These are phyloP conservation scores for Auriculariales sp. DNA, from an alignment of 768 basidiomycete genomes.

Conservation along the genomic window DNA sequence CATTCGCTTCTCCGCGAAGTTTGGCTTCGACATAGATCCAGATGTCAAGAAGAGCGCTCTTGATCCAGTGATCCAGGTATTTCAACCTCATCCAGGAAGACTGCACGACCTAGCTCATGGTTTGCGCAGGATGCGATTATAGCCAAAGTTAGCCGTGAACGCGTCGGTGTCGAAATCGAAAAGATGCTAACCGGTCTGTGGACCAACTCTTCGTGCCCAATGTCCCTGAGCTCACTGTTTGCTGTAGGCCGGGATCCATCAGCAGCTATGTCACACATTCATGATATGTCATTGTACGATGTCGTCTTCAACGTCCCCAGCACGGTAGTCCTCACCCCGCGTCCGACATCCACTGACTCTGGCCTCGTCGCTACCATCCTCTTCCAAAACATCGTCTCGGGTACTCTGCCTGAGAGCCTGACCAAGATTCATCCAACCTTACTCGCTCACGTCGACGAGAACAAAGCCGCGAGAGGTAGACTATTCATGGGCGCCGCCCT, in stretches of 20 bases:
- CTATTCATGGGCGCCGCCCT: constrained; percentile 70
- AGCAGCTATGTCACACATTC: constrained; percentile 58
- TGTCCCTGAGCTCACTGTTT: constrained; percentile 1
- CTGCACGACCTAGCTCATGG: neutral
- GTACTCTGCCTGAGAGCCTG: neutral
- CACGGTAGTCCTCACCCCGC: constrained; percentile 31
- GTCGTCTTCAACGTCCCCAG: constrained; percentile 50
- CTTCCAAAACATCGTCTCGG: constrained; percentile 7
- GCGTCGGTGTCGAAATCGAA: constrained; percentile 80
- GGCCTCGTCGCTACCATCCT: constrained; percentile 13
- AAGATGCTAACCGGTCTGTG: constrained; percentile 80
- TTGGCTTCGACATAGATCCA: constrained; percentile 63
- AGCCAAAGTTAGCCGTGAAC: constrained; percentile 77
- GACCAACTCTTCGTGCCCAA: neutral
- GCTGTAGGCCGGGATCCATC: constrained; percentile 57
- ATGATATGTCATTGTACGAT: constrained; percentile 53
- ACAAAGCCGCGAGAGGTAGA: constrained; percentile 32
- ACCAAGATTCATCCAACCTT: constrained; percentile 32
- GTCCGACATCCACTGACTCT: constrained; percentile 36
- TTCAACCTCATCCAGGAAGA: neutral
- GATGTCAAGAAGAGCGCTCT: constrained; percentile 50
- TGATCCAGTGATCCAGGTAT: constrained; percentile 50
- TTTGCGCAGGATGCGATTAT: constrained; percentile 41
- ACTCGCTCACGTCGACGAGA: constrained; percentile 17
- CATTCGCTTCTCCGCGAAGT: constrained; percentile 81